Conservation (phyloP, 306 rosid genomes). For the Argentina anserina region DNA sequence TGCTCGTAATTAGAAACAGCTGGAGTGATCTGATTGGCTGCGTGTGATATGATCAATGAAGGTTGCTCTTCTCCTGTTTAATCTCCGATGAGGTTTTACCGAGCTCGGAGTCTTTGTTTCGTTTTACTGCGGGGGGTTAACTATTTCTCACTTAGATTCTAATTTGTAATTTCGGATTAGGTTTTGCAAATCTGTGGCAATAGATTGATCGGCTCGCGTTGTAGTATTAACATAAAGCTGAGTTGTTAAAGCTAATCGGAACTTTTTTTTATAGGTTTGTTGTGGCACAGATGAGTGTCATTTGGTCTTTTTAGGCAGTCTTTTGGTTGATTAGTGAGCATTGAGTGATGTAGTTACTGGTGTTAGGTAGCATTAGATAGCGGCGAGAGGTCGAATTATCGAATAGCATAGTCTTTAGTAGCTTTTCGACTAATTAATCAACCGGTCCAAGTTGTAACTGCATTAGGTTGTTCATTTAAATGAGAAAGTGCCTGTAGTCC, state of each 20-base stretch:
- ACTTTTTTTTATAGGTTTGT: neutral
- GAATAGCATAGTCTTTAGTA: neutral
- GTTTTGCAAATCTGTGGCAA: neutral
- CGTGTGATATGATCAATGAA: conserved; percentile 28
- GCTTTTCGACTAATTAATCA: neutral
- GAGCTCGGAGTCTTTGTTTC: neutral
- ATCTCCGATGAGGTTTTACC: conserved; percentile 16
- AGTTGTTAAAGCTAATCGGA: neutral
- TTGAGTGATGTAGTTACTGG: neutral
- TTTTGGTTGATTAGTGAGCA: neutral
- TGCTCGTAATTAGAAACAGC: conserved; percentile 9
- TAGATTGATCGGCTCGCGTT: conserved; percentile 4
- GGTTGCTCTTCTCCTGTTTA: conserved; percentile 4
- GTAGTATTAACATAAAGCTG: neutral
- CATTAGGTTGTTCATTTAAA: no score
- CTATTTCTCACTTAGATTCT: conserved; percentile 11
- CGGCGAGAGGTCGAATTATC: neutral
- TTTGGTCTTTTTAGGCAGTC: neutral
- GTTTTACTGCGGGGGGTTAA: conserved; percentile 11
- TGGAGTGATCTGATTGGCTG: conserved; percentile 38
- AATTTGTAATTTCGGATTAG: conserved; percentile 1
- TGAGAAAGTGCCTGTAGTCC: neutral
- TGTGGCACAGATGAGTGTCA: neutral
- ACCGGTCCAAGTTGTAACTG: neutral
- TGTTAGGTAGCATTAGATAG: no score